A percentile compares a stretch with the other conserved stretches of the same genome.
Evolutionary conservation across 2,329 filamentous ascomycete species (phyloP).

Genomic region (Myotisia sp.): DNA sequence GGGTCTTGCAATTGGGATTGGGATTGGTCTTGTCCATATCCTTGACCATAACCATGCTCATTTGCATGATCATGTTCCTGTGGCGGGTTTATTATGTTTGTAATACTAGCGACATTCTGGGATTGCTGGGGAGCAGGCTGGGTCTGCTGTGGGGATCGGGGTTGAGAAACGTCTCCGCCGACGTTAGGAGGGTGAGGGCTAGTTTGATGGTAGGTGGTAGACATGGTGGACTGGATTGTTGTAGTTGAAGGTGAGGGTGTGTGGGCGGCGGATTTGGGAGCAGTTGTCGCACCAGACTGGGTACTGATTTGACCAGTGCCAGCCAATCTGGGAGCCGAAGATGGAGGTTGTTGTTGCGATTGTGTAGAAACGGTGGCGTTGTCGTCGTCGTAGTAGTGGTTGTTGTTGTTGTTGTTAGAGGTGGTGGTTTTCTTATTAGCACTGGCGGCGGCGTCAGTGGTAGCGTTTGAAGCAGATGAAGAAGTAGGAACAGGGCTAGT

Average conservation of each 20-base stretch:
- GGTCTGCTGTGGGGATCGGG: slow-evolving; percentile 25
- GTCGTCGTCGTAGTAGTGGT: slow-evolving; percentile 7
- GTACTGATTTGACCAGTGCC: slow-evolving; percentile 6
- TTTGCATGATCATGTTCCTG: slow-evolving; percentile 28
- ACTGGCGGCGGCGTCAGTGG: neutral
- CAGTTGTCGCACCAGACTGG: neutral
- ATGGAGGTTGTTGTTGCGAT: slow-evolving; percentile 13
- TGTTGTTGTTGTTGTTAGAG: slow-evolving; percentile 10
- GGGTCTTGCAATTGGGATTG: slow-evolving; percentile 15
- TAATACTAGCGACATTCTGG: slow-evolving; percentile 59
- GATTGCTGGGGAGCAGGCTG: slow-evolving; percentile 27
- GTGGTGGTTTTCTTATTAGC: slow-evolving; percentile 13
- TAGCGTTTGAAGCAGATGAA: slow-evolving; percentile 13
- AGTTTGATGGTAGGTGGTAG: slow-evolving; percentile 3
- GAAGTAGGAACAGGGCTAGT: slow-evolving; percentile 27
- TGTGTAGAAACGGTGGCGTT: too few relatives aligned
- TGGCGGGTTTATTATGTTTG: slow-evolving; percentile 62
- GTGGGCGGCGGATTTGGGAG: neutral
- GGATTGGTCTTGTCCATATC: slow-evolving; percentile 10
- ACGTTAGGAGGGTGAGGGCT: neutral
- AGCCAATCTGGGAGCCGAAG: slow-evolving; percentile 12
- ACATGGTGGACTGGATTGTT: neutral
- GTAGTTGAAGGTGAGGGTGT: neutral
- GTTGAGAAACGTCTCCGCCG: slow-evolving; percentile 15
- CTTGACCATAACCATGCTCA: slow-evolving; percentile 10